Percentiles rank a stretch among this genome's conserved stretches.
Evolutionary conservation across 1,284 basidiomycete species (phyloP).

Genomic region (Peniophora sp.): DNA sequence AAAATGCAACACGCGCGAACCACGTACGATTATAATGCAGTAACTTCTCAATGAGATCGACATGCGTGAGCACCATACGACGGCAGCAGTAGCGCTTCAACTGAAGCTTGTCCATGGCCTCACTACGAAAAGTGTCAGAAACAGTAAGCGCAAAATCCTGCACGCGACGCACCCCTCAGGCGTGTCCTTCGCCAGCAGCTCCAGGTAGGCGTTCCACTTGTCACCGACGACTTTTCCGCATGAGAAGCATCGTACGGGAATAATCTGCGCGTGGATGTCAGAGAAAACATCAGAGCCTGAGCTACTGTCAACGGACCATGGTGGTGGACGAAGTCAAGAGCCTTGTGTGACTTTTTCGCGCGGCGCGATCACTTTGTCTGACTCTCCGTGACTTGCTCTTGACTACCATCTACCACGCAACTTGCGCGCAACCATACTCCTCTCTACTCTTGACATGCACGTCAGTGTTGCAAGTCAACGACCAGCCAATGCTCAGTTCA

Average conservation of each 20-base stretch:
- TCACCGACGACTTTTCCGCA: conserved; percentile 93
- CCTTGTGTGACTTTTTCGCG: too few species aligned
- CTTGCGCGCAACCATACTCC: too few species aligned
- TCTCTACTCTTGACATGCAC: too few species aligned
- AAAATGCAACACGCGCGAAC: neutral
- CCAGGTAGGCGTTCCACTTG: conserved; percentile 84
- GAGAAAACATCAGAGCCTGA: too few species aligned
- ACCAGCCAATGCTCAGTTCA: too few species aligned
- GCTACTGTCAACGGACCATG: too few species aligned
- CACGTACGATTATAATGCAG: conserved; percentile 92
- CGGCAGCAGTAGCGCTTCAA: conserved; percentile 95
- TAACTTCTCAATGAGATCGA: conserved; percentile 94
- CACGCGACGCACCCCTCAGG: conserved; percentile 70
- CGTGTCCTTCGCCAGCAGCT: conserved; percentile 69
- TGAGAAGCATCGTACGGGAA: conserved; percentile 84
- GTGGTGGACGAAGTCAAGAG: too few species aligned
- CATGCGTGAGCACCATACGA: conserved; percentile 96
- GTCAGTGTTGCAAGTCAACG: too few species aligned
- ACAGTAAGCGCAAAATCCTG: neutral
- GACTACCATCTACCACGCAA: too few species aligned
- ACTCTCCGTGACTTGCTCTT: too few species aligned
- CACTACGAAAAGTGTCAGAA: conserved; percentile 37
- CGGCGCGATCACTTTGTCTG: too few species aligned
- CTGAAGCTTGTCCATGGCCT: conserved; percentile 87
- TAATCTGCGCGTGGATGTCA: conserved; percentile 44